phyloP scores from a whole-genome alignment of 805 yeast species.

The Myxozyma monticola region DNA sequence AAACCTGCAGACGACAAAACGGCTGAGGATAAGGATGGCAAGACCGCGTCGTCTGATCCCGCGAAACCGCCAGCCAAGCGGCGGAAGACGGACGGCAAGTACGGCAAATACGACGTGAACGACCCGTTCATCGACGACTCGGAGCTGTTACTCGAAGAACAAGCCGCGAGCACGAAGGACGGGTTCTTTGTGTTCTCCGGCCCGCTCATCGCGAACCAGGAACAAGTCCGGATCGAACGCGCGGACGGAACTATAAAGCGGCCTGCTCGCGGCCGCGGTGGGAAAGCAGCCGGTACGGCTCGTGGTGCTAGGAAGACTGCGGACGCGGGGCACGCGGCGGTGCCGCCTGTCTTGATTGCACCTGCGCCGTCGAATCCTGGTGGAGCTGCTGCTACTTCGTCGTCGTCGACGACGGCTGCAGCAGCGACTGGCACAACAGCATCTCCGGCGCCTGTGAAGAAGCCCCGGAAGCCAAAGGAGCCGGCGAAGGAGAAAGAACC shows the following conservation, averaged over 20 bases:
- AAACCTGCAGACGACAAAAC: constrained; percentile 34
- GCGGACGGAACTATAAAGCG: constrained; percentile 47
- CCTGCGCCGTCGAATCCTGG: no score
- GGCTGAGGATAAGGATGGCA: constrained; percentile 42
- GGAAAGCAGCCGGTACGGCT: constrained; percentile 8
- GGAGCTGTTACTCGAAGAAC: constrained; percentile 90
- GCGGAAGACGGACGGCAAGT: constrained; percentile 78
- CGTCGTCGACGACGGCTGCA: background rate
- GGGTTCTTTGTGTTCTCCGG: constrained; percentile 97
- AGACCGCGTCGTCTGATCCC: constrained; percentile 33
- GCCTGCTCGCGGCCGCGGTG: constrained; percentile 24
- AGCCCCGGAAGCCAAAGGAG: background rate
- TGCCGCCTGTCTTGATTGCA: constrained; percentile 12
- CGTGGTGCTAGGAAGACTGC: constrained; percentile 7
- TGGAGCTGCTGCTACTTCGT: no score
- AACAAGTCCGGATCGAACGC: constrained; percentile 49
- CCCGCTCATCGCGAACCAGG: constrained; percentile 68
- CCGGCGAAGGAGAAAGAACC: background rate
- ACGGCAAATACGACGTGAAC: constrained; percentile 63
- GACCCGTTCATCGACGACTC: constrained; percentile 98
- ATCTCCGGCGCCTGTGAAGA: constrained; percentile 5
- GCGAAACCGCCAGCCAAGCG: constrained; percentile 47
- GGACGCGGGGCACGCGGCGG: constrained; percentile 5
- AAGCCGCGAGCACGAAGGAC: constrained; percentile 85
- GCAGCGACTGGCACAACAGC: background rate